Conservation (phyloP, 129 eudicot genomes). For the Artemisia tridentata region DNA sequence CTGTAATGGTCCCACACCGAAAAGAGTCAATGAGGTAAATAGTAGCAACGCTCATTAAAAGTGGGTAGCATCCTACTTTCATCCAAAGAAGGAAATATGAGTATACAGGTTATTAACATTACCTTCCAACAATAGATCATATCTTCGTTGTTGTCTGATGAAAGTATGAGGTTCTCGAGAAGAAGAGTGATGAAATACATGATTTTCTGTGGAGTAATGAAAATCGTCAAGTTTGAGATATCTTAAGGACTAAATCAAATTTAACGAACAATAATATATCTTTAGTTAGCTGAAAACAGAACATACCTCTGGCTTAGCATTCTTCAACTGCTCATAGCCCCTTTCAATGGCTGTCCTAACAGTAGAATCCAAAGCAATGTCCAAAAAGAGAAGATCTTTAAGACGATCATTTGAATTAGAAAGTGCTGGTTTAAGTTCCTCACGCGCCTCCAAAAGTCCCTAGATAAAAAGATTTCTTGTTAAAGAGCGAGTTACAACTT, state of each 20-base stretch:
- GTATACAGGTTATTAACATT: conserved; percentile 22
- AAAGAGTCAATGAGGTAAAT: too few relatives aligned
- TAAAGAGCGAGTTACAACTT: too few relatives aligned
- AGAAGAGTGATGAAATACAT: conserved; percentile 89
- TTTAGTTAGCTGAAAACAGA: too few relatives aligned
- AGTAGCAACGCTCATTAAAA: too few relatives aligned
- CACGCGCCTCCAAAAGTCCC: conserved; percentile 95
- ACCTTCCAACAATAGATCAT: conserved; percentile 97
- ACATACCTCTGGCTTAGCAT: conserved; percentile 87
- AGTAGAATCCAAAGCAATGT: conserved; percentile 93
- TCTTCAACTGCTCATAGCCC: conserved; percentile 79
- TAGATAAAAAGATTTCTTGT: conserved; percentile 3
- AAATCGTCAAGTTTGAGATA: background rate
- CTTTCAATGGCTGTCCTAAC: conserved; percentile 90
- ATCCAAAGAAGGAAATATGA: conserved; percentile 8
- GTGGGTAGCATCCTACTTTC: background rate
- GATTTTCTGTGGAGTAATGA: conserved; percentile 60
- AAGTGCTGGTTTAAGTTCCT: conserved; percentile 81
- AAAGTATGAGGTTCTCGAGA: conserved; percentile 90
- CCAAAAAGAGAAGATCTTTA: conserved; percentile 89
- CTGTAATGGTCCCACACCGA: background rate
- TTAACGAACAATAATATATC: background rate
- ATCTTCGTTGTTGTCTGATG: conserved; percentile 85
- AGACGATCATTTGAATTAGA: conserved; percentile 70
- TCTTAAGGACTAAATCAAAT: conserved; percentile 8